Evolutionary conservation across 2,329 filamentous ascomycete genomes (phyloP), one percentile per base, ranked within the genome.

Genomic region (Beauveria sp.): DNA sequence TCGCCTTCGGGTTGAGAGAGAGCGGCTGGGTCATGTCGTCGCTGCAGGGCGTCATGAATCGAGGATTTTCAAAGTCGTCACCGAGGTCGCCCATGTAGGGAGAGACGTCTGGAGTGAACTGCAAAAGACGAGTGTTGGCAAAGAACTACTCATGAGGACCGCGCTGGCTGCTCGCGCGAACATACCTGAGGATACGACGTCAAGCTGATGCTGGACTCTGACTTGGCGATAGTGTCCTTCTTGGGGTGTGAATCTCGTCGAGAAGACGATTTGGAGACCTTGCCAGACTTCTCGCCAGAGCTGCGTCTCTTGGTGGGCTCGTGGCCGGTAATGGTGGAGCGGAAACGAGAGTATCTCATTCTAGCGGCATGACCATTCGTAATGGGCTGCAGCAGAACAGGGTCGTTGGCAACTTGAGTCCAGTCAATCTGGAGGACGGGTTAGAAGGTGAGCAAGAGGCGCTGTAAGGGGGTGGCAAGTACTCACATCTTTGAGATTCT

Each of bases 281-380:
- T 54, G 47, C 75, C 73, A 37, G 72, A 70, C 66, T 79, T 82
- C 60, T 73, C 72, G 41, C 66, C 67, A 9, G 73, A 72, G 50
- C 76, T 75, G 28, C 80, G 76, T 30, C 80, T 75, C 67, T 76
- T 79, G 63, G 78, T 76, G 10, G 81, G 77, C 66, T 81, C 76
- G 47, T 76, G 70, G 28, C 79, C 79, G 9, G 78, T 69, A 67
- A 84, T 76, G 12, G 77, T 71, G 10, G 74, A 68, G 30, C 75
- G 73, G 67, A 84, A 84, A 41, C 83, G 77, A 16, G 81, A 80
- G 69, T 79, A 85, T 59, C 83, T 76, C 83, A 85, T 85, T 53
- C 83, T 79, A 37, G 83, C 83, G 34, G 83, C 83, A 69, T 85
- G 83, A 50, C 83, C 83, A 67, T 85, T 85, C 64, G 80, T 78